Evolutionary conservation across 306 rosid genomes (phyloP).

Genomic region (Quercus berberidifolia): DNA sequence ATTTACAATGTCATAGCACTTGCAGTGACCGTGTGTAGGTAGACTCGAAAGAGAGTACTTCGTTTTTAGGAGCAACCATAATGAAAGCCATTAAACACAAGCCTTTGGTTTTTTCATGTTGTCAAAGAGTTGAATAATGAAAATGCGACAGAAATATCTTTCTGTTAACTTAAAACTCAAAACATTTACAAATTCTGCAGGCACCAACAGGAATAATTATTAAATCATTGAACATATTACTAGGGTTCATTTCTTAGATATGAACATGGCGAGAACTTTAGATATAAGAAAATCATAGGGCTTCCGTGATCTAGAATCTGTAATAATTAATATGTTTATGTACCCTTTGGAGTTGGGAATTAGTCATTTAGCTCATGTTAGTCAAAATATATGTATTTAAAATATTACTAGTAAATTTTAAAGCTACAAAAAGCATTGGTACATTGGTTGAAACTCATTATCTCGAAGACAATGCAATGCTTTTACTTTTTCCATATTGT

Average conservation of each 20-base stretch:
- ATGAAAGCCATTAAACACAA: too few species aligned
- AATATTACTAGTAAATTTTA: background rate
- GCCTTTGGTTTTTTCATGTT: too few species aligned
- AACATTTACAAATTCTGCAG: too few species aligned
- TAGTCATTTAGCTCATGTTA: background rate
- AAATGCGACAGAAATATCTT: too few species aligned
- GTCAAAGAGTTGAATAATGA: too few species aligned
- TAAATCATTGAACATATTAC: background rate
- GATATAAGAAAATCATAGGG: background rate
- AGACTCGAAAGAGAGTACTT: background rate
- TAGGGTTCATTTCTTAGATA: too few species aligned
- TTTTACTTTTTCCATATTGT: conserved; percentile 25
- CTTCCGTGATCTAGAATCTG: background rate
- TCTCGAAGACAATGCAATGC: conserved; percentile 29
- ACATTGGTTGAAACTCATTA: conserved; percentile 28
- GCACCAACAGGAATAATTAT: background rate
- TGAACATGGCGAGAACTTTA: background rate
- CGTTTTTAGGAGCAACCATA: too few species aligned
- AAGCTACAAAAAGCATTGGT: background rate
- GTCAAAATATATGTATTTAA: background rate
- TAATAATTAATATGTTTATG: background rate
- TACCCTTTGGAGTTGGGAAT: background rate
- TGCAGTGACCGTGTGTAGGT: too few species aligned
- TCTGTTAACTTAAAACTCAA: too few species aligned
- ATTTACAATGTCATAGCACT: too few species aligned